Evolutionary conservation across 768 basidiomycete species (phyloP), one percentile per base, ranked within the genome.

Genomic region (Lentinula sp.): DNA sequence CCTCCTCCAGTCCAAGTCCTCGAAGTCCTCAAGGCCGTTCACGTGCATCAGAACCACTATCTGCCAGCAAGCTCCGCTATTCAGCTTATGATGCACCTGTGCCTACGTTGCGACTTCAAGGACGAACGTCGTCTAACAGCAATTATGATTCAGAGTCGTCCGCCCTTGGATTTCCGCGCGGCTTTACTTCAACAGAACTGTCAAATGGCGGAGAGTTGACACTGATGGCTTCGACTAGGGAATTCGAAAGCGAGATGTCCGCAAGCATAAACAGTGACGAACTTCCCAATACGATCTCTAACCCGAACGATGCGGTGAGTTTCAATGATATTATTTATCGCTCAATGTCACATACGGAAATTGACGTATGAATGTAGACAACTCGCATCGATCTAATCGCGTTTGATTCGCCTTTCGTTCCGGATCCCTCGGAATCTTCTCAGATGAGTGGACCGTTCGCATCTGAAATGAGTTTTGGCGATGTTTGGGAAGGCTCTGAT

Each of bases 331-430:
- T 54, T 6, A n/a, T 36, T 46, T 18, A 46, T n/a, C 46, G 46
- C 46, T 45, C 43, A 16, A 23, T 48, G 46, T 20, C 18, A 48
- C 46, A 48, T 28, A 48, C 46, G 46, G 20, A 20, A 9, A 48
- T 48, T 48, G 46, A 48, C 20, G 20, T 48, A 48, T 48, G 18
- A 48, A 20, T 53, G 23, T 33, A 58, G 61, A 10, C 41, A 23
- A 15, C 41, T 41, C 55, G 41, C 13, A 52, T 71, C 18, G 88
- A 92, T 73, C 81, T 93, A 51, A 91, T 93, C 63, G 76, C 84
- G 8, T 80, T 93, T 42, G 90, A 93, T 69, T 84, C 87, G 1
- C 87, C 90, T 2, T 87, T 87, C 72, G 73, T 83, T 46, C 69
- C 77, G 7, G 85, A 86, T 62, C 76, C 77, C 23, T 42, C 65